Evolutionary conservation across 768 basidiomycete species (phyloP).

Genomic region (Cystoderma amianthinum): DNA sequence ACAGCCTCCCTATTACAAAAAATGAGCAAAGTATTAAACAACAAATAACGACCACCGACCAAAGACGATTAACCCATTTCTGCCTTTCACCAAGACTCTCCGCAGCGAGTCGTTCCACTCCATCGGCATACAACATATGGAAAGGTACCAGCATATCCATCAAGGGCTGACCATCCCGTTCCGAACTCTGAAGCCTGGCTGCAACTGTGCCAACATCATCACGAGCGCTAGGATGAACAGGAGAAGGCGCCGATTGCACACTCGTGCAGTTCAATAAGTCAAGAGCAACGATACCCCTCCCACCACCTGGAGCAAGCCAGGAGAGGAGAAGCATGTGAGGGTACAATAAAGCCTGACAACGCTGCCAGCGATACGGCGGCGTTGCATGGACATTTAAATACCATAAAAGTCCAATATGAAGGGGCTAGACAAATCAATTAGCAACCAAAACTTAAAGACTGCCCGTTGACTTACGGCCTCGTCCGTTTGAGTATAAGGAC

Average conservation of each 20-base stretch:
- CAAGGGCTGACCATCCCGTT: conserved; percentile 37
- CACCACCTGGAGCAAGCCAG: conserved; percentile 81
- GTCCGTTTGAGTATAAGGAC: conserved; percentile 39
- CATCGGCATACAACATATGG: conserved; percentile 86
- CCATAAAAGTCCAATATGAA: conserved; percentile 82
- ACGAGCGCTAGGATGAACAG: conserved; percentile 70
- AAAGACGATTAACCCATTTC: conserved; percentile 87
- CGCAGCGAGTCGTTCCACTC: conserved; percentile 83
- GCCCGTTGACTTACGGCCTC: conserved; percentile 37
- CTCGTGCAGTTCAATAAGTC: conserved; percentile 84
- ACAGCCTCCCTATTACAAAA: conserved; percentile 61
- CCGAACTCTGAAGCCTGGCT: conserved; percentile 54
- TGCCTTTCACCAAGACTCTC: conserved; percentile 83
- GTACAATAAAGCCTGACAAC: conserved; percentile 77
- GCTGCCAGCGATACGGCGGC: conserved; percentile 73
- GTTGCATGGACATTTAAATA: conserved; percentile 88
- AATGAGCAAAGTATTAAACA: not conserved
- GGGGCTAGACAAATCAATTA: conserved; percentile 48
- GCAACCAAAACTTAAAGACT: conserved; percentile 8
- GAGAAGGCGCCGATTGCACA: conserved; percentile 78
- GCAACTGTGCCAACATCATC: conserved; percentile 88
- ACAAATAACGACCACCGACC: conserved; percentile 41
- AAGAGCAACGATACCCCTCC: conserved; percentile 78
- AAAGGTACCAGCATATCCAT: conserved; percentile 82
- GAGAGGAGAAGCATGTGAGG: conserved; percentile 81